Conservation (phyloP, 129 eudicot genomes). For the Chrysanthemum lavandulifolium region DNA sequence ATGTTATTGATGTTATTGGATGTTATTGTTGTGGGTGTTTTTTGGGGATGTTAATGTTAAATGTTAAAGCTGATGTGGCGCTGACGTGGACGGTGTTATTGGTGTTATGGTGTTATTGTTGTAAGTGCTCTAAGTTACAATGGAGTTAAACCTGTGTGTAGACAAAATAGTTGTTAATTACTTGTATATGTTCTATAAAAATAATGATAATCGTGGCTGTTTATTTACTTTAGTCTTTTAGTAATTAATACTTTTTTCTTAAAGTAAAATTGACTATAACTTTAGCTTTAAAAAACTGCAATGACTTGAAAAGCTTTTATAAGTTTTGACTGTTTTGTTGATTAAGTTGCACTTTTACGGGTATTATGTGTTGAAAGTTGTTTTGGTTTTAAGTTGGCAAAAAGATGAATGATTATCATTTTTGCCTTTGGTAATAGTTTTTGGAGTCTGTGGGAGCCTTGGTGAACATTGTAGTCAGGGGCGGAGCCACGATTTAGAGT, state of each 20-base stretch:
- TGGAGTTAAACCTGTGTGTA: neutral
- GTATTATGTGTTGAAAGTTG: neutral
- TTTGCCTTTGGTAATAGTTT: neutral
- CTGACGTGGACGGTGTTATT: too few species aligned
- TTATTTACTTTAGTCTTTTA: neutral
- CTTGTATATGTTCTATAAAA: constrained; percentile 1
- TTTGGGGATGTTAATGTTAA: too few species aligned
- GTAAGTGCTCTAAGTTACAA: neutral
- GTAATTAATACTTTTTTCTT: neutral
- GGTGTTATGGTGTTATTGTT: too few species aligned
- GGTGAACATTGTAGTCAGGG: too few species aligned
- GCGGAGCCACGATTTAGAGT: too few species aligned
- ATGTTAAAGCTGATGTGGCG: too few species aligned
- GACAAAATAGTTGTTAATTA: neutral
- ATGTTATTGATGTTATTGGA: too few species aligned
- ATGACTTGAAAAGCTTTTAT: constrained; percentile 7
- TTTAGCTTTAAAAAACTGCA: constrained; percentile 18
- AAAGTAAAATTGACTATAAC: constrained; percentile 1
- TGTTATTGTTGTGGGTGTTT: too few species aligned
- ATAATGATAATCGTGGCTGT: constrained; percentile 2
- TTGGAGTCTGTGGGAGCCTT: neutral
- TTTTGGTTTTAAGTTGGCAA: neutral
- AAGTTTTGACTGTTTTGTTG: neutral
- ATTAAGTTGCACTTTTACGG: neutral
- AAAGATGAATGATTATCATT: neutral